These are phyloP conservation scores for Primulina eburnea DNA, from an alignment of 257 asterid species.

Conservation along the genomic window DNA sequence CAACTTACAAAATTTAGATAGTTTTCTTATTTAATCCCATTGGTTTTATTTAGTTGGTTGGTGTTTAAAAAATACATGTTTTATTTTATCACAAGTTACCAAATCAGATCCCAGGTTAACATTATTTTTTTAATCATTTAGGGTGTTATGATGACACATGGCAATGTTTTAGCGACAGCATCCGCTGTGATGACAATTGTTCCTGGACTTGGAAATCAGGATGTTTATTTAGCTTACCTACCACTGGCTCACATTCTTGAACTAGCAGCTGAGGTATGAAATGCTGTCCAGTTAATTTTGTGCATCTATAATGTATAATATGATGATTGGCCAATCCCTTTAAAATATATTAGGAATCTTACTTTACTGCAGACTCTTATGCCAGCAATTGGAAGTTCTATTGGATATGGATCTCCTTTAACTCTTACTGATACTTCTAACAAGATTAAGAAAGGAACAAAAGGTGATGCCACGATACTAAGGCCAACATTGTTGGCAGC, in stretches of 20 bases:
- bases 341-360: neutral
- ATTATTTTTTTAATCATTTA: slow-evolving; percentile 28
- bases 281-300: neutral
- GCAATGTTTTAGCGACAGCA: slow-evolving; percentile 80
- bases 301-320: slow-evolving; percentile 12
- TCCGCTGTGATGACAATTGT: slow-evolving; percentile 91
- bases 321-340: slow-evolving; percentile 3
- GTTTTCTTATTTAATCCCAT: neutral
- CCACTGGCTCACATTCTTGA: slow-evolving; percentile 98
- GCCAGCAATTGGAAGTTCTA: slow-evolving; percentile 80
- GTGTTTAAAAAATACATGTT: neutral
- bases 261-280: slow-evolving; percentile 88
- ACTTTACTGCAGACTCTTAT: slow-evolving; percentile 57
- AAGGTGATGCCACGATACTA: slow-evolving; percentile 84
- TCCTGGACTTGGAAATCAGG: slow-evolving; percentile 72
- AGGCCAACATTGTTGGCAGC: slow-evolving; percentile 90
- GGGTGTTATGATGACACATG: slow-evolving; percentile 99
- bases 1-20: neutral
- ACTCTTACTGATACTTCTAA: slow-evolving; percentile 95
- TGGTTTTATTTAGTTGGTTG: slow-evolving; percentile 17
- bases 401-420: slow-evolving; percentile 95
- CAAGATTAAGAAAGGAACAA: slow-evolving; percentile 89
- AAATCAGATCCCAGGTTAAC: neutral
- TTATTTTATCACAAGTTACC: neutral
- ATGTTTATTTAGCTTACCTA: slow-evolving; percentile 86